These are phyloP conservation scores for Ophiosphaerella herpotricha DNA, from an alignment of 2,329 filamentous ascomycete genomes.

Conservation along the genomic window DNA sequence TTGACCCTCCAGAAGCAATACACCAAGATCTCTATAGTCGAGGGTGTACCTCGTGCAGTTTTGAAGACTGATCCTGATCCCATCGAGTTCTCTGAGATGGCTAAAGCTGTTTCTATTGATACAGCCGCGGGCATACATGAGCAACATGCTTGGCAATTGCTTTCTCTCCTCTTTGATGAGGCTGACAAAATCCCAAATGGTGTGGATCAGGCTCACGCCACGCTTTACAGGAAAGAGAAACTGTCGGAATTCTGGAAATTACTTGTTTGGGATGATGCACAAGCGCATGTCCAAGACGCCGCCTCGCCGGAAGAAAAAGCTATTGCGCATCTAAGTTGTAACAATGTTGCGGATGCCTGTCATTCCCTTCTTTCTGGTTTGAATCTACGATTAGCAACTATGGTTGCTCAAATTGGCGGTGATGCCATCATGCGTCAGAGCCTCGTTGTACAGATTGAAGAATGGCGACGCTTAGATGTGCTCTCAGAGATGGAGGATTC, in stretches of 20 bases:
- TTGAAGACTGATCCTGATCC: slow-evolving; percentile 55
- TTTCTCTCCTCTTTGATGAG: slow-evolving; percentile 83
- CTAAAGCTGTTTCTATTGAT: slow-evolving; percentile 46
- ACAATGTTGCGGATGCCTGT: slow-evolving; percentile 82
- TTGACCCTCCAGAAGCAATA: slow-evolving; percentile 61
- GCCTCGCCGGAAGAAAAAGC: slow-evolving; percentile 79
- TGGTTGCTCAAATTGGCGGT: slow-evolving; percentile 83
- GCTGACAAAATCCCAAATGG: slow-evolving; percentile 38
- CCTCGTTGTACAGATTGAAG: slow-evolving; percentile 77
- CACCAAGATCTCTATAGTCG: slow-evolving; percentile 49
- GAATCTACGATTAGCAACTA: slow-evolving; percentile 81
- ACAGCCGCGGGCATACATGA: slow-evolving; percentile 60
- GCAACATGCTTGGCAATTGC: slow-evolving; percentile 80
- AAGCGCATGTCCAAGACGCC: slow-evolving; percentile 60
- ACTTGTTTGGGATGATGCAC: slow-evolving; percentile 46
- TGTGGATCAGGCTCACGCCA: slow-evolving; percentile 49
- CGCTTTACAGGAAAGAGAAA: slow-evolving; percentile 58
- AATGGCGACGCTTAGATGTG: slow-evolving; percentile 82
- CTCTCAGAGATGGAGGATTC: slow-evolving; percentile 85
- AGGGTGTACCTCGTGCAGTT: slow-evolving; percentile 65
- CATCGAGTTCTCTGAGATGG: slow-evolving; percentile 58
- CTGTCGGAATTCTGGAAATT: slow-evolving; percentile 70
- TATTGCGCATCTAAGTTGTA: slow-evolving; percentile 75
- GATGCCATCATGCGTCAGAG: slow-evolving; percentile 70
- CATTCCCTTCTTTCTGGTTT: slow-evolving; percentile 74